Base-by-base conservation (phyloP, 345 rosid genomes). In the Populus davidiana region DNA sequence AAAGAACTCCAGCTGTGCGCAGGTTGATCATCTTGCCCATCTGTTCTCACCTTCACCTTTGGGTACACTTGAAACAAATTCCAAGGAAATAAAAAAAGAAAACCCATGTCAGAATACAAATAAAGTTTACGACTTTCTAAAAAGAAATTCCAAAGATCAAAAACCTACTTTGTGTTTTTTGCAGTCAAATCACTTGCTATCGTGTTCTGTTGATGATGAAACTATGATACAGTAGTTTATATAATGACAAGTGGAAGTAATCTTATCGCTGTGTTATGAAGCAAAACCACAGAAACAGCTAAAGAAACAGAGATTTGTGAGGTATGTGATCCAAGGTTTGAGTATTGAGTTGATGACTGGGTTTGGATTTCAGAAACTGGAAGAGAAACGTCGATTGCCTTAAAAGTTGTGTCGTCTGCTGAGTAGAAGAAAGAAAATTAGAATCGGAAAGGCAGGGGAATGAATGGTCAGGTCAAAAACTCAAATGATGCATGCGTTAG, bases 41-140 rank as follows among this genome's bases (percentile, higher is more conserved):
- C 84, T 29, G 79, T 77, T 69, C 83, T 84, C 61, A 88, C 86
- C 86, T 71, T 90, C 85, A 86, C 86, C 84, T 81, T 88, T 5
- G 94, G 91, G 80, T 89, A 91, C 91, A 91, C 94, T 89, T n/a
- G 61, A 75, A 14, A 25, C 69, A 68, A 59, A n/a, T 39, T 33
- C 18, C 50, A 52, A 38, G 36, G 39, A 68, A 38, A 17, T 3
- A 33, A 0, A 33, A 33, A 33, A 47, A 52, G 44, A 74, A 70
- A 66, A 21, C 38, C 59, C 59, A 76, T 25, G 63, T 76, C 82
- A 81, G 73, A 72, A 71, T 11, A 75, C 36, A 81, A 43, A 49
- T 38, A 43, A 25, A 13, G 27, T 21, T 16, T 41, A 36, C 23
- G 23, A 7, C 11, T 25, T 14, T 54, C 41, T 17, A 65, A 0